A percentile compares a stretch with the other conserved stretches of the same genome.
These are phyloP conservation scores for Sicyos edulis DNA, from an alignment of 306 rosid species.

Conservation along the genomic window DNA sequence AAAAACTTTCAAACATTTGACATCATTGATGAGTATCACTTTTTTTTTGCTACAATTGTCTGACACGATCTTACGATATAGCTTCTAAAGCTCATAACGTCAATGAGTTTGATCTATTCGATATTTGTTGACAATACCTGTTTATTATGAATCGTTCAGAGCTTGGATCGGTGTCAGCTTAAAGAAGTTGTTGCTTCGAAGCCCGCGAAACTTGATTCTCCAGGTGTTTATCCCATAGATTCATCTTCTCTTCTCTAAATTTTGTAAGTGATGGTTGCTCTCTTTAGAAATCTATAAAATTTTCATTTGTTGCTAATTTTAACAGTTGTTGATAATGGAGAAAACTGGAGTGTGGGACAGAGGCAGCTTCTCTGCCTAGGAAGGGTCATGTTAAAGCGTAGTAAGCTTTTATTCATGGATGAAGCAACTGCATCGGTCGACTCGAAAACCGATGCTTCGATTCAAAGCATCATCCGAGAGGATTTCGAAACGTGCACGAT, in stretches of 20 bases:
- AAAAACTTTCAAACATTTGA: neutral
- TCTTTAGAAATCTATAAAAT: neutral
- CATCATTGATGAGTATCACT: neutral
- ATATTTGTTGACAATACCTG: neutral
- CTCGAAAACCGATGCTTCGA: constrained; percentile 14
- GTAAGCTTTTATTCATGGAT: constrained; percentile 16
- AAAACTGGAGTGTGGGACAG: constrained; percentile 27
- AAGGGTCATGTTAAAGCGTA: constrained; percentile 13
- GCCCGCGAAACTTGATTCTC: constrained; percentile 17
- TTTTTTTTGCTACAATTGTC: neutral
- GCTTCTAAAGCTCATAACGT: neutral
- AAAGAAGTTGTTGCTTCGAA: constrained; percentile 16
- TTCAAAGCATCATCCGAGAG: constrained; percentile 22
- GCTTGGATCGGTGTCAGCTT: constrained; percentile 22
- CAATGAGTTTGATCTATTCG: neutral
- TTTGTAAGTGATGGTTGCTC: neutral
- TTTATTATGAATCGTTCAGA: neutral
- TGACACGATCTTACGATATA: neutral
- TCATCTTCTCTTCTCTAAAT: neutral
- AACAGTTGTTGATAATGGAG: constrained; percentile 24
- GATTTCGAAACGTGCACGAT: constrained; percentile 9
- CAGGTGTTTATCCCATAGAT: constrained; percentile 11
- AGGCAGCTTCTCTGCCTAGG: constrained; percentile 25
- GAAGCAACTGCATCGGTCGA: constrained; percentile 26
- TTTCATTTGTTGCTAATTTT: neutral